Percentiles rank a stretch among this genome's conserved stretches.
These are phyloP conservation scores for Helichrysum umbraculigerum DNA, from an alignment of 129 eudicot genomes.

Conservation along the genomic window DNA sequence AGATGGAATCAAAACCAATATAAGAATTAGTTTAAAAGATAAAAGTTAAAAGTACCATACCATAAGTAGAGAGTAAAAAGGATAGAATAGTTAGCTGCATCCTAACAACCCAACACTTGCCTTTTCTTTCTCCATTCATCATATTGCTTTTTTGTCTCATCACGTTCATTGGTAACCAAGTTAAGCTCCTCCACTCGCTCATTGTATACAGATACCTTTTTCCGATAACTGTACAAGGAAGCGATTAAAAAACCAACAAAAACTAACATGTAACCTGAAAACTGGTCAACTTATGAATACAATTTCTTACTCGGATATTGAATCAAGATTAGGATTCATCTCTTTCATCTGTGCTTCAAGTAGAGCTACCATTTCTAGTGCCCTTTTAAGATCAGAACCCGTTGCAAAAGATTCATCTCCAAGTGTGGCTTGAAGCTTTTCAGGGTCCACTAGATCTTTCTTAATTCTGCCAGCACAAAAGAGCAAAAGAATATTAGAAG, in stretches of 20 bases:
- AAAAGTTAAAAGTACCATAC: background rate
- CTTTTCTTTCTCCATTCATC: constrained; percentile 98
- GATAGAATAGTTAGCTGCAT: background rate
- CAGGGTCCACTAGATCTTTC: constrained; percentile 85
- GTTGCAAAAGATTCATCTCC: constrained; percentile 59
- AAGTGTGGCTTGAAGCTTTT: constrained; percentile 77
- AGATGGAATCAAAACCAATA: background rate
- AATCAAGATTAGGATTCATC: constrained; percentile 97
- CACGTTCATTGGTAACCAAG: constrained; percentile 72
- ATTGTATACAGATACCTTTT: constrained; percentile 65
- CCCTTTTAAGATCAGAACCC: constrained; percentile 66
- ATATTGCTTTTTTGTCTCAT: constrained; percentile 76
- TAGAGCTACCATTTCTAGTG: constrained; percentile 76
- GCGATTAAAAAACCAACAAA: background rate
- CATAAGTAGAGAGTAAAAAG: background rate
- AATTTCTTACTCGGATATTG: constrained; percentile 84
- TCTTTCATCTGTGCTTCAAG: constrained; percentile 95
- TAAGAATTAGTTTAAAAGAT: too few relatives aligned
- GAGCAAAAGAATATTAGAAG: background rate
- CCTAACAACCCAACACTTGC: constrained; percentile 35
- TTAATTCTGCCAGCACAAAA: constrained; percentile 54
- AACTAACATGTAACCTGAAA: background rate
- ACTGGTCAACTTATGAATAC: background rate
- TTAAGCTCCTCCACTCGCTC: constrained; percentile 92
- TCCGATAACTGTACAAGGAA: constrained; percentile 64